Conservation (phyloP, 2,329 filamentous ascomycete species). For the Coniochaeta hoffmannii region DNA sequence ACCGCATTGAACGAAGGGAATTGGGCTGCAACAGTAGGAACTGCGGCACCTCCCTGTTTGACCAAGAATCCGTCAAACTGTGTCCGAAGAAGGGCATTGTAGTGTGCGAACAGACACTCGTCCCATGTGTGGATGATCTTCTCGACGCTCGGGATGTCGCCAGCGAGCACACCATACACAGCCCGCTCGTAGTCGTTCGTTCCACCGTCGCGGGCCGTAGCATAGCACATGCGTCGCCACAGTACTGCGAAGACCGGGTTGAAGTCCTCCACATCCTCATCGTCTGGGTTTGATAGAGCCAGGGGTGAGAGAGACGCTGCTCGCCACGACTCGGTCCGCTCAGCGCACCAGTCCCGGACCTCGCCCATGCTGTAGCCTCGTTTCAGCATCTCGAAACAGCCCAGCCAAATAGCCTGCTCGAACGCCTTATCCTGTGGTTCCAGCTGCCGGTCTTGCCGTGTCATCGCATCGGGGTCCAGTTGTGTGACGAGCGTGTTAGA, state of each 20-base stretch:
- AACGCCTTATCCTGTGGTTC: constrained; percentile 81
- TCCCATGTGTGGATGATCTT: constrained; percentile 75
- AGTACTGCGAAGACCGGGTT: constrained; percentile 46
- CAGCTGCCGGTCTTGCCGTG: constrained; percentile 67
- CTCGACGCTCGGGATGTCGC: constrained; percentile 71
- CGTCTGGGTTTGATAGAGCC: constrained; percentile 46
- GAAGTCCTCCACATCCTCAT: constrained; percentile 30
- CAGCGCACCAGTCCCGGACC: constrained; percentile 79
- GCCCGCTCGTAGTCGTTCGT: constrained; percentile 76
- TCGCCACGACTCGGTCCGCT: constrained; percentile 83
- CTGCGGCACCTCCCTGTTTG: constrained; percentile 41
- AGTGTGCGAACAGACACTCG: constrained; percentile 78
- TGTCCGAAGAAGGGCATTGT: constrained; percentile 75
- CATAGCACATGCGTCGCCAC: constrained; percentile 73
- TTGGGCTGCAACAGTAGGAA: constrained; percentile 44
- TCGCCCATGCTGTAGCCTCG: constrained; percentile 68
- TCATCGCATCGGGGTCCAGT: constrained; percentile 84
- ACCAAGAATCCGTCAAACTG: constrained; percentile 70
- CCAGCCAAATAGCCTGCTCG: constrained; percentile 84
- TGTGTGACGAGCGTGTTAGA: constrained; percentile 67
- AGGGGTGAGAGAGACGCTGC: constrained; percentile 73
- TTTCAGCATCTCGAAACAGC: constrained; percentile 88
- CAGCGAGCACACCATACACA: constrained; percentile 84
- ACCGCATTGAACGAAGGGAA: constrained; percentile 59
- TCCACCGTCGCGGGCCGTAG: constrained; percentile 60